phyloP scores from a whole-genome alignment of 352 stramenopile species.

The Globisporangium orthogonon region DNA sequence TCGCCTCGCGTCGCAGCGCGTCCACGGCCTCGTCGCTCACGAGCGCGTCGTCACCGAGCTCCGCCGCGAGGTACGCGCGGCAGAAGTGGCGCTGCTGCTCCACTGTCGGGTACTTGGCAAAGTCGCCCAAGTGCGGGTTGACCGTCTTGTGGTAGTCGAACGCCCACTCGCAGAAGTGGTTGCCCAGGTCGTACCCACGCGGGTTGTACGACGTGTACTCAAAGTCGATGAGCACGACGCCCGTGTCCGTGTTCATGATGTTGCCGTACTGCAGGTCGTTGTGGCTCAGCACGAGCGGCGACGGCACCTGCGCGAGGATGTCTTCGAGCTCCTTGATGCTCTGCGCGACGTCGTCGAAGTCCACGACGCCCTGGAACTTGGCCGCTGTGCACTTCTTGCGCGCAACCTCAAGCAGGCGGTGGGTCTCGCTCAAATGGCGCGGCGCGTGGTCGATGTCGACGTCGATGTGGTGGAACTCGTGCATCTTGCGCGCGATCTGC shows the following conservation, averaged over 20 bases:
- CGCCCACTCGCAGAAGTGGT: slow-evolving; percentile 90
- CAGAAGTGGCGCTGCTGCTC: slow-evolving; percentile 69
- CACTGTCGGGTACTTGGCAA: slow-evolving; percentile 59
- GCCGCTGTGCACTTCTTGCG: slow-evolving; percentile 42
- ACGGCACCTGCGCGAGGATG: slow-evolving; percentile 48
- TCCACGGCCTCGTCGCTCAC: slow-evolving; percentile 60
- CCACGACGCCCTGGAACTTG: slow-evolving; percentile 34
- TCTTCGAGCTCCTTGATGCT: slow-evolving; percentile 59
- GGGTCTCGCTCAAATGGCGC: slow-evolving; percentile 49
- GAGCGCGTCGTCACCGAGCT: slow-evolving; percentile 21
- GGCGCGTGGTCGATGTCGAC: slow-evolving; percentile 55
- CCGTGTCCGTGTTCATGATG: slow-evolving; percentile 72
- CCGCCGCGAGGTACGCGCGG: slow-evolving; percentile 53
- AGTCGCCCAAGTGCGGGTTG: slow-evolving; percentile 70
- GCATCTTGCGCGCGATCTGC: slow-evolving; percentile 60
- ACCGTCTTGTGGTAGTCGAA: slow-evolving; percentile 84
- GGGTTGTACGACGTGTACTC: slow-evolving; percentile 92
- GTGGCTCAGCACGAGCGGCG: slow-evolving; percentile 83
- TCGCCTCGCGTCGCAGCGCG: slow-evolving; percentile 54
- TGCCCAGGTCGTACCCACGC: slow-evolving; percentile 88
- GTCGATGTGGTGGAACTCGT: slow-evolving; percentile 61
- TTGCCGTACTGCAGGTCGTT: slow-evolving; percentile 93
- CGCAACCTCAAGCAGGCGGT: slow-evolving; percentile 50
- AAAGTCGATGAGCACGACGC: slow-evolving; percentile 90
- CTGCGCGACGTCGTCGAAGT: slow-evolving; percentile 36